phyloP scores from a whole-genome alignment of 768 basidiomycete genomes.

The Mrakia frigida region DNA sequence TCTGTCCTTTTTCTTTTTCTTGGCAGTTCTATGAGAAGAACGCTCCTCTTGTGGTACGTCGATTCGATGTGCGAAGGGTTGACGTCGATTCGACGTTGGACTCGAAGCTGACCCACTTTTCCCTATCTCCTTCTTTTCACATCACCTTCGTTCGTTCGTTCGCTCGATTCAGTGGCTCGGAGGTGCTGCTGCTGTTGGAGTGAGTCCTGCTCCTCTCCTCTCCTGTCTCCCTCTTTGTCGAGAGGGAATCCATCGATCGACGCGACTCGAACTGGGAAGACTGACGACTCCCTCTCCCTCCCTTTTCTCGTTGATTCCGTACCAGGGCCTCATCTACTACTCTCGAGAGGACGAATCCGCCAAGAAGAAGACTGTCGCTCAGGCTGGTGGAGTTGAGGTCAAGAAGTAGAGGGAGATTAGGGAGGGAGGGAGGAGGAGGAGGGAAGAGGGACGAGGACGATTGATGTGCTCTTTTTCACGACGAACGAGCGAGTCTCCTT shows the following conservation, averaged over 20 bases:
- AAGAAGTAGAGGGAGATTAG: too few relatives aligned
- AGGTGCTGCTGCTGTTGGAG: too few relatives aligned
- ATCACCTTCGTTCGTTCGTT: background rate
- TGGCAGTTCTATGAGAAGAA: slow-evolving; percentile 2
- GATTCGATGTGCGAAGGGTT: background rate
- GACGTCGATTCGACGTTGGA: background rate
- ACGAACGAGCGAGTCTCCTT: too few relatives aligned
- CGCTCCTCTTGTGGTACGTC: background rate
- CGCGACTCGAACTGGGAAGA: background rate
- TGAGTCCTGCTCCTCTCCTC: background rate
- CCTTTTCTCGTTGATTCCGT: too few relatives aligned
- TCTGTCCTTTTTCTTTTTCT: too few relatives aligned
- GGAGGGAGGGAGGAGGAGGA: too few relatives aligned
- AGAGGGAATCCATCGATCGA: background rate
- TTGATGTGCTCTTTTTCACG: too few relatives aligned
- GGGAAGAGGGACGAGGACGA: too few relatives aligned
- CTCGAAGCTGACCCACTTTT: background rate
- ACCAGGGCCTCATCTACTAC: slow-evolving; percentile 5
- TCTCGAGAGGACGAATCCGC: background rate
- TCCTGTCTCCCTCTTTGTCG: background rate
- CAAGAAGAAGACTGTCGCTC: background rate
- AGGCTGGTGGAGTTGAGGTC: too few relatives aligned
- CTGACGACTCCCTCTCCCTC: background rate
- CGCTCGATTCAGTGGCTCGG: too few relatives aligned
- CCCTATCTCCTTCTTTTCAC: background rate